Evolutionary conservation across 441 rosid genomes (phyloP).

Genomic region (Erodium texanum): DNA sequence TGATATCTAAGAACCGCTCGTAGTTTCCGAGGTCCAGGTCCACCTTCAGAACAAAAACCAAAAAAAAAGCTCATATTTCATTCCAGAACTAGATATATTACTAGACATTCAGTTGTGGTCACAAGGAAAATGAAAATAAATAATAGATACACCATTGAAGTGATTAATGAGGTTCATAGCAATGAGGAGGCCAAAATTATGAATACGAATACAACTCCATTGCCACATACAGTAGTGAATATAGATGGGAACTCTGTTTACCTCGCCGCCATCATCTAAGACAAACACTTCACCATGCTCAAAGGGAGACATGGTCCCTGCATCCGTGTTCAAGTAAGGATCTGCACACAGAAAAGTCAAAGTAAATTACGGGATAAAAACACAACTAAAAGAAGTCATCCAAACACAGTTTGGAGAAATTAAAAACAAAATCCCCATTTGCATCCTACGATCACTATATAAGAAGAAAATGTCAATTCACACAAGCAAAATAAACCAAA

Average conservation of each 20-base stretch:
- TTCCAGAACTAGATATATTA: not conserved
- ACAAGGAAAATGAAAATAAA: not conserved
- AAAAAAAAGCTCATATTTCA: conserved; percentile 5
- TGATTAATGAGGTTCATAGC: not conserved
- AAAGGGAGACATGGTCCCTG: conserved; percentile 99
- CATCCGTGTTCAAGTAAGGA: conserved; percentile 94
- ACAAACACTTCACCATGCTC: conserved; percentile 98
- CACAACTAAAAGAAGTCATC: not conserved
- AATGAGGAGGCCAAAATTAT: too few relatives aligned
- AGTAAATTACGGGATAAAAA: not conserved
- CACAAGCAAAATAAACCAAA: not conserved
- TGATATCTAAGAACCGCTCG: conserved; percentile 77
- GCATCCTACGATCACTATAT: not conserved
- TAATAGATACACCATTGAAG: not conserved
- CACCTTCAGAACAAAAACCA: conserved; percentile 36
- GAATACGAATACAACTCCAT: too few relatives aligned
- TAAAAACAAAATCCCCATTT: not conserved
- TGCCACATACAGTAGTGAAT: too few relatives aligned
- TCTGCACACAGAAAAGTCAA: conserved; percentile 30
- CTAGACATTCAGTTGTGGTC: not conserved
- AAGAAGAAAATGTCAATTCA: not conserved
- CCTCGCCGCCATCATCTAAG: conserved; percentile 99
- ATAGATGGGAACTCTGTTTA: conserved; percentile 20
- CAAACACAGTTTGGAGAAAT: not conserved
- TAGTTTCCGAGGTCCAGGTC: conserved; percentile 99